phyloP scores from a whole-genome alignment of 73 alveolate genomes.

The Paramecium octaurelia region DNA sequence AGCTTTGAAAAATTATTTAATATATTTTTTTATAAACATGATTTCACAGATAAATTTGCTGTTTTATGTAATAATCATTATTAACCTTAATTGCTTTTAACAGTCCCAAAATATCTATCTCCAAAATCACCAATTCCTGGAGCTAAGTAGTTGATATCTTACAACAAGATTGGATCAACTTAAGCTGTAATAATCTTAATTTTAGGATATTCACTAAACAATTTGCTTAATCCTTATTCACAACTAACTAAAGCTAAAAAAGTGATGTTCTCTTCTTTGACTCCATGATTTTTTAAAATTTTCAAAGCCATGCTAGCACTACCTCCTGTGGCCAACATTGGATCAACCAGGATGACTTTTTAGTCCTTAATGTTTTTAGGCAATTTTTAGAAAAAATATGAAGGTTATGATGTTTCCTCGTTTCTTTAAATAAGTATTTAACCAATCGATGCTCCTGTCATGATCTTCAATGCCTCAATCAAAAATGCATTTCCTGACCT shows the following conservation, averaged over 20 bases:
- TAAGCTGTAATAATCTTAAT: slow-evolving; percentile 73
- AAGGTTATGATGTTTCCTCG: slow-evolving; percentile 70
- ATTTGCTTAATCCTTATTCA: slow-evolving; percentile 69
- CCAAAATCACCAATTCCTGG: slow-evolving; percentile 92
- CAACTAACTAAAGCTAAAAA: slow-evolving; percentile 79
- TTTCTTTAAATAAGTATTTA: slow-evolving; percentile 80
- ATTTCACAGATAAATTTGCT: neutral
- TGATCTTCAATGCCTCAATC: slow-evolving; percentile 55
- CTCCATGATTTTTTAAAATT: slow-evolving; percentile 70
- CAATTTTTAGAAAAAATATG: slow-evolving; percentile 71
- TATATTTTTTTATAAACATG: neutral
- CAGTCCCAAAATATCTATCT: slow-evolving; percentile 50
- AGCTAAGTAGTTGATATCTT: slow-evolving; percentile 62
- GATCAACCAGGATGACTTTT: slow-evolving; percentile 78
- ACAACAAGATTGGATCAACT: slow-evolving; percentile 13
- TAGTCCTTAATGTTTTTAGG: slow-evolving; percentile 68
- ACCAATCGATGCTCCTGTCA: slow-evolving; percentile 77
- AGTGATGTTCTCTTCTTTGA: slow-evolving; percentile 73
- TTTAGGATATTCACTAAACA: slow-evolving; percentile 62
- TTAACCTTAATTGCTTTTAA: neutral
- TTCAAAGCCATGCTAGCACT: slow-evolving; percentile 68
- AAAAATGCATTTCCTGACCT: slow-evolving; percentile 86
- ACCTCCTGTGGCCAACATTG: slow-evolving; percentile 90
- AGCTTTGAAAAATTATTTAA: neutral
- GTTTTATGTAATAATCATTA: neutral